Evolutionary conservation across 495 filamentous ascomycete genomes (phyloP).

Genomic region (Pseudoneurospora amorphoporcata): DNA sequence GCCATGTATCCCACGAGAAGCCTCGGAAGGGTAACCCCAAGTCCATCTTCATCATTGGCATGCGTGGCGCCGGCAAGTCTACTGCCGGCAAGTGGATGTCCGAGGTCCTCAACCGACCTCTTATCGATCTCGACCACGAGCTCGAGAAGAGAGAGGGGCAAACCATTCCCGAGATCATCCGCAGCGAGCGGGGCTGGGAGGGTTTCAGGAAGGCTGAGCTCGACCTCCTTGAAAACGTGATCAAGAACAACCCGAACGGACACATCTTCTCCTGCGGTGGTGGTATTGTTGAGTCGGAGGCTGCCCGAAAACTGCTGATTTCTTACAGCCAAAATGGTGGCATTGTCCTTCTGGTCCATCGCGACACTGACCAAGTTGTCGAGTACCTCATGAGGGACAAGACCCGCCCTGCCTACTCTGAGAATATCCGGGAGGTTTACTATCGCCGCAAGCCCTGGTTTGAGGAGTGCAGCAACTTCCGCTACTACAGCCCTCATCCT

Average conservation of each 20-base stretch:
- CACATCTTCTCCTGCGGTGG: slow-evolving; percentile 91
- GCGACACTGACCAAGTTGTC: slow-evolving; percentile 81
- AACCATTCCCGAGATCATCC: slow-evolving; percentile 79
- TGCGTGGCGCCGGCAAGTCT: slow-evolving; percentile 96
- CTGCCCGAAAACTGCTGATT: slow-evolving; percentile 64
- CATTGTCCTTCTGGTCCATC: slow-evolving; percentile 79
- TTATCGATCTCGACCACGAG: slow-evolving; percentile 80
- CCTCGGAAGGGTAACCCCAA: slow-evolving; percentile 29
- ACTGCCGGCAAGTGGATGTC: slow-evolving; percentile 81
- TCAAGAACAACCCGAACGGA: slow-evolving; percentile 63
- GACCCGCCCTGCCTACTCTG: slow-evolving; percentile 83
- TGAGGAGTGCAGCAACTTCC: slow-evolving; percentile 86
- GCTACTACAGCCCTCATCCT: slow-evolving; percentile 72
- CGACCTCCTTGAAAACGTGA: slow-evolving; percentile 55
- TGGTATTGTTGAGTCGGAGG: slow-evolving; percentile 80
- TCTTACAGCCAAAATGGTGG: slow-evolving; percentile 71
- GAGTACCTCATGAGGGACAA: slow-evolving; percentile 84
- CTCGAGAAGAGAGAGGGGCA: slow-evolving; percentile 62
- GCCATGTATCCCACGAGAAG: slow-evolving; percentile 29
- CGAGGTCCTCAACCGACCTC: slow-evolving; percentile 58
- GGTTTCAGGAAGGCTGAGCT: slow-evolving; percentile 78
- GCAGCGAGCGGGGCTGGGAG: slow-evolving; percentile 66
- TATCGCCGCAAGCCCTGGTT: slow-evolving; percentile 86
- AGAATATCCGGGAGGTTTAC: slow-evolving; percentile 90
- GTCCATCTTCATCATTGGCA: slow-evolving; percentile 90